Conservation (phyloP, 768 basidiomycete genomes). For the Zangia roseola region DNA sequence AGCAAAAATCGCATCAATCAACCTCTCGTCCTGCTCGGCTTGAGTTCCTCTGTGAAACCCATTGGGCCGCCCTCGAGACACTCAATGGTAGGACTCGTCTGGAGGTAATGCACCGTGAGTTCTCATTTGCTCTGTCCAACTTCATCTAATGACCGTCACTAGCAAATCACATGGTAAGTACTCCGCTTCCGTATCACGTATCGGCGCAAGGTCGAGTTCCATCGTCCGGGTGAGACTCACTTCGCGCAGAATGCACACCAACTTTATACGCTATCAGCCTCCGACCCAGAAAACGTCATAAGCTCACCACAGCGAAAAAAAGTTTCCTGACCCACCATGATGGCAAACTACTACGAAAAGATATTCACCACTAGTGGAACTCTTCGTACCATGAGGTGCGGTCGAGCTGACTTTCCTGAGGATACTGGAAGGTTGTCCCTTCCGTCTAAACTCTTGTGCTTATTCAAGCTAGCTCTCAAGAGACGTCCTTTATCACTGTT, state of each 20-base stretch:
- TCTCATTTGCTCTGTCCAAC: accelerated
- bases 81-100: slow-evolving; percentile 93
- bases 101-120: slow-evolving; percentile 87
- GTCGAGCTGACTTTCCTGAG: slow-evolving; percentile 75
- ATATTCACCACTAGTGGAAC: slow-evolving; percentile 97
- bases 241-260: slow-evolving; percentile 96
- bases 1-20: slow-evolving; percentile 93
- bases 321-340: slow-evolving; percentile 91
- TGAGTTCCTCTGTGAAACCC: slow-evolving; percentile 97
- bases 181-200: slow-evolving; percentile 96
- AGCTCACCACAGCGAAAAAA: slow-evolving; percentile 93
- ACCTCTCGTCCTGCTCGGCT: slow-evolving; percentile 94
- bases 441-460: neutral
- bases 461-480: slow-evolving; percentile 60
- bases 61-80: slow-evolving; percentile 92
- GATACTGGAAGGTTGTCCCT: slow-evolving; percentile 64
- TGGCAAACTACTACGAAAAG: slow-evolving; percentile 99
- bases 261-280: slow-evolving; percentile 92
- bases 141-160: neutral
- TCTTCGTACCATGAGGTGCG: slow-evolving; percentile 92
- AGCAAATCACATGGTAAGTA: slow-evolving; percentile 96
- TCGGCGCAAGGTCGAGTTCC: slow-evolving; percentile 94
- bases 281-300: slow-evolving; percentile 88
- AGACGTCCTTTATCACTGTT: slow-evolving; percentile 79
- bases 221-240: slow-evolving; percentile 92